Evolutionary conservation across 805 yeast genomes (phyloP).

Genomic region (Wickerhamomyces xylosicus): DNA sequence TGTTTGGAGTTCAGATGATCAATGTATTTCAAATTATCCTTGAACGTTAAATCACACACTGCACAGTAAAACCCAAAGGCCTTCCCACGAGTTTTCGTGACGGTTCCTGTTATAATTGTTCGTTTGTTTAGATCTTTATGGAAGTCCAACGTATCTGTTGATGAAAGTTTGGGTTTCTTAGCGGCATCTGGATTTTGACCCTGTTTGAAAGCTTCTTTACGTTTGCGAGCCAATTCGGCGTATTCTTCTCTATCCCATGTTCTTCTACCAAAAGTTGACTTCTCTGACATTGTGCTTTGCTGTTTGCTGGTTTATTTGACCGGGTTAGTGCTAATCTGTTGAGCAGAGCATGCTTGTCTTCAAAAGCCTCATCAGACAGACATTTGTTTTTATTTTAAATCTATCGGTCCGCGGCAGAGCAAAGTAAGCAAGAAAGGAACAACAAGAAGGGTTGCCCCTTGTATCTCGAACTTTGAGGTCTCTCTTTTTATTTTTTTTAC

Average conservation of each 20-base stretch:
- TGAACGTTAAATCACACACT: conserved; percentile 66
- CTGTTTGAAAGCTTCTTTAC: conserved; percentile 5
- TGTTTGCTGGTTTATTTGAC: no score
- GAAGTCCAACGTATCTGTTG: conserved; percentile 17
- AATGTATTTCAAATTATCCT: conserved; percentile 71
- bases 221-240: conserved; percentile 32
- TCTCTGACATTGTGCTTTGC: conserved; percentile 3
- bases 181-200: not conserved
- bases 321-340: not conserved
- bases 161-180: conserved; percentile 3
- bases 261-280: conserved; percentile 41
- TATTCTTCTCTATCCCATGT: conserved; percentile 69
- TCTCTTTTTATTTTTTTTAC: no score
- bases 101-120: conserved; percentile 21
- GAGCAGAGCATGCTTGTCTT: no score
- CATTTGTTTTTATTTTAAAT: no score
- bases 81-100: conserved; percentile 32
- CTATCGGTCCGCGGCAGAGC: no score
- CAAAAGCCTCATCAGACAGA: no score
- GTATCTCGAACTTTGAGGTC: no score
- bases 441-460: no score
- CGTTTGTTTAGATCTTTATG: conserved; percentile 23
- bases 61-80: conserved; percentile 84
- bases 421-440: no score
- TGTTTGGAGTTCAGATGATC: conserved; percentile 77